Evolutionary conservation across 768 basidiomycete genomes (phyloP), one percentile per base, ranked within the genome.

Genomic region (Pulveroboletus frians): DNA sequence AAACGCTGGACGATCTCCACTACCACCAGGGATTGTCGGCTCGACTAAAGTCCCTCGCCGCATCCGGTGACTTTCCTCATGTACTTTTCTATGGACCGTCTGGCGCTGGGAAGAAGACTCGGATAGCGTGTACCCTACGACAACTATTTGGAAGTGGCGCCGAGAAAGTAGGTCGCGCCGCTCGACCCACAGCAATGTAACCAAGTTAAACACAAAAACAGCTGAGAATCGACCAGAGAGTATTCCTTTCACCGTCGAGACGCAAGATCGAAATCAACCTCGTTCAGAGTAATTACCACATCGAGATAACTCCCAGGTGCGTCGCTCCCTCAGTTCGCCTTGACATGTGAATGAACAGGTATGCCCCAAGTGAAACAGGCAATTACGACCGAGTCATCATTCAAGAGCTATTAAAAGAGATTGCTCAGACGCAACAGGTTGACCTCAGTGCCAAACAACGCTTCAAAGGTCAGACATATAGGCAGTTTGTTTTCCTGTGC

Each of bases 351-450:
- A 32, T 45, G 45, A 49, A 42, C 47, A 13, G 5, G n/a, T 41
- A 52, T 49, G 17, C 44, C 17, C 50, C 9, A 65, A 98, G 95
- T 56, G 95, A 99, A 71, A 93, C 93, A 0, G 95, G 95, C 11
- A 95, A 85, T 61, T 96, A 88, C 60, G 95, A 99, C 66, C 76
- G 95, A 53, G 79, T 93, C 1, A 92, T 99, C 42, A 92, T 99
- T 44, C 95, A 98, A 62, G 95, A 99, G 61, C 78, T 99, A 39
- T 69, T 99, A 49, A 99, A 98, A 68, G 95, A 98, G 70, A 97
- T 99, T 59, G 95, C 95, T 2, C 94, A 97, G 68, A 99, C 94
- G 2, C 95, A 99, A 65, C 95, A 98, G 65, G 92, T 99, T 9
- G 95, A 99, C 71, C 69, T 97, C 54, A 90, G 80, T 62, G 95